phyloP scores from a whole-genome alignment of 225 moss, liverwort and hornwort species.

The Pseudoscleropodium purum region DNA sequence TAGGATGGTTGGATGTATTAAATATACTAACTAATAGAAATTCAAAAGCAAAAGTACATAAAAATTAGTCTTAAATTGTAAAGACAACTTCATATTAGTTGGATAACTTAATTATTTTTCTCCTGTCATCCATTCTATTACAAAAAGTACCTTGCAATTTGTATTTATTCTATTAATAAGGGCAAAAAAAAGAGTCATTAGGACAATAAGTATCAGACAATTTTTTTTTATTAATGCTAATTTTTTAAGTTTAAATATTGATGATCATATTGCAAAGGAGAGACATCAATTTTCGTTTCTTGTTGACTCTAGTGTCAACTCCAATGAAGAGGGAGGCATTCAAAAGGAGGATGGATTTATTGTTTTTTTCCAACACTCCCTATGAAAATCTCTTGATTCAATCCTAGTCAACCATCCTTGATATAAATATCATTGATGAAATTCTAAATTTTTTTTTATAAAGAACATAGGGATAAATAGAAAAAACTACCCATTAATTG shows the following conservation, averaged over 20 bases:
- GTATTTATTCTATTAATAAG: background rate
- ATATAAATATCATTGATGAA: background rate
- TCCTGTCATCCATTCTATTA: background rate
- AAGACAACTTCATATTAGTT: accelerated
- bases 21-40: background rate
- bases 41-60: background rate
- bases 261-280: background rate
- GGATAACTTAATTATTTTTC: background rate
- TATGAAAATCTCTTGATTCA: accelerated
- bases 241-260: accelerated
- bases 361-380: accelerated
- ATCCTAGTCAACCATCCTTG: accelerated
- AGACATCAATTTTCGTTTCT: background rate
- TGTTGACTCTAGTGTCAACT: accelerated
- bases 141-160: background rate
- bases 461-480: background rate
- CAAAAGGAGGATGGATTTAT: accelerated
- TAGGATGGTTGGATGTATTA: background rate
- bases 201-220: background rate
- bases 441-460: background rate
- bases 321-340: accelerated
- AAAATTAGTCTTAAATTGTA: background rate
- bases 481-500: accelerated
- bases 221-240: background rate
- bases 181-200: too few relatives aligned